Conservation (phyloP, 139 green algal species). For the Helicosporidium sp. region DNA sequence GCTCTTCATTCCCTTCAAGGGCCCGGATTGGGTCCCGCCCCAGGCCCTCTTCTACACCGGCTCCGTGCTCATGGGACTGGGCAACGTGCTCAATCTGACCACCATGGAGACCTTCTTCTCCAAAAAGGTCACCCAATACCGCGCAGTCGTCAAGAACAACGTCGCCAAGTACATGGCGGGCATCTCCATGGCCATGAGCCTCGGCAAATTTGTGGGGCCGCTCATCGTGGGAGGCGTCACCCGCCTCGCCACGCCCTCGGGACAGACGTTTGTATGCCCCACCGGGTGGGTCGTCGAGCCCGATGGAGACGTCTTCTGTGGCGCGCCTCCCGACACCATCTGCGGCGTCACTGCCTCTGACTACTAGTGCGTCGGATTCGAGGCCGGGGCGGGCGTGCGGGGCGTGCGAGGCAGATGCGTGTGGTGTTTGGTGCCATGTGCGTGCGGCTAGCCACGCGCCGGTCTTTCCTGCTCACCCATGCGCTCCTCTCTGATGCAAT, state of each 20-base stretch:
- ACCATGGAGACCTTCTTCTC: slow-evolving; percentile 11
- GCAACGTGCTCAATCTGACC: not conserved
- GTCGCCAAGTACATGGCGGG: slow-evolving; percentile 5
- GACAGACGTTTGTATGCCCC: not conserved
- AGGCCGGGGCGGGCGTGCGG: no score
- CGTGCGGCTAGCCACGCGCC: no score
- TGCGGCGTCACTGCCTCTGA: not conserved
- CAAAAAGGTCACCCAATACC: slow-evolving; percentile 21
- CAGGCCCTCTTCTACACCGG: slow-evolving; percentile 2
- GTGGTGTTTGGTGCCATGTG: no score
- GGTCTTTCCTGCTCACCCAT: slow-evolving; percentile 5
- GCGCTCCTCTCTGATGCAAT: not conserved
- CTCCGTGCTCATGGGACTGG: slow-evolving; percentile 1
- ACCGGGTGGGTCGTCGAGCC: not conserved
- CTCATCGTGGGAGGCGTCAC: slow-evolving; percentile 6
- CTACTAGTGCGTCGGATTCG: not conserved
- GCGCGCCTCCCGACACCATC: not conserved
- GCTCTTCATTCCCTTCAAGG: slow-evolving; percentile 14
- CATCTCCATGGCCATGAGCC: slow-evolving; percentile 6
- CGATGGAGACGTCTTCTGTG: not conserved
- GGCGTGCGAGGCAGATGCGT: no score
- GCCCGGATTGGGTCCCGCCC: slow-evolving; percentile 2
- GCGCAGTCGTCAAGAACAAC: slow-evolving; percentile 8
- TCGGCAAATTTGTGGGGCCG: slow-evolving; percentile 12
- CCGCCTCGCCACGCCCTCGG: slow-evolving; percentile 8